Evolutionary conservation across 2,329 filamentous ascomycete genomes (phyloP).

Genomic region (Pseudocercospora fuligena): DNA sequence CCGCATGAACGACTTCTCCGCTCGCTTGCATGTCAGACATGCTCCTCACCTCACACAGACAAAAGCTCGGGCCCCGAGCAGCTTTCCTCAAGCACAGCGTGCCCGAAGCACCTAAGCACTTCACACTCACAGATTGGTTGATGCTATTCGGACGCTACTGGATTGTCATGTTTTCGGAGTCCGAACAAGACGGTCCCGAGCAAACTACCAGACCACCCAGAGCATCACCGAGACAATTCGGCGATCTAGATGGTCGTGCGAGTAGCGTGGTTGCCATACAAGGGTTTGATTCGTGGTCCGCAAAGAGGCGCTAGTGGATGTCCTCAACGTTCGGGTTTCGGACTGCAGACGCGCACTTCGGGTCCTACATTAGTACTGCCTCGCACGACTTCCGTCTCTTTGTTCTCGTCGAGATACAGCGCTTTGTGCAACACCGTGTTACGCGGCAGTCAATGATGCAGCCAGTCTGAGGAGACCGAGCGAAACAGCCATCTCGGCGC

Average conservation of each 20-base stretch:
- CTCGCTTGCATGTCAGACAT: not conserved
- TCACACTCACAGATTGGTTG: not conserved
- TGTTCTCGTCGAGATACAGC: not conserved
- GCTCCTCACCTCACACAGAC: not conserved
- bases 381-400: not conserved
- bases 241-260: not conserved
- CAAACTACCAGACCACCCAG: not conserved
- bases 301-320: not conserved
- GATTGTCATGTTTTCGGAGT: slow-evolving; percentile 7
- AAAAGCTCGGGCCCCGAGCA: not conserved
- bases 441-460: not conserved
- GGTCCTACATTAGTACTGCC: not conserved
- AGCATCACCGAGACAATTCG: not conserved
- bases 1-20: not conserved
- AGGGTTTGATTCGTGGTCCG: not conserved
- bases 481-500: not conserved
- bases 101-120: not conserved
- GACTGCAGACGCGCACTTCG: slow-evolving; percentile 2
- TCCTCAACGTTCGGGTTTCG: not conserved
- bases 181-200: slow-evolving; percentile 1
- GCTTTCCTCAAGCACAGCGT: not conserved
- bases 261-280: not conserved
- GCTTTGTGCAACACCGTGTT: not conserved
- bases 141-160: slow-evolving; percentile 1
- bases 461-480: not conserved